A percentile compares a stretch with the other conserved stretches of the same genome.
These are phyloP conservation scores for Cudoniella acicularis DNA, from an alignment of 495 filamentous ascomycete genomes.

Conservation along the genomic window DNA sequence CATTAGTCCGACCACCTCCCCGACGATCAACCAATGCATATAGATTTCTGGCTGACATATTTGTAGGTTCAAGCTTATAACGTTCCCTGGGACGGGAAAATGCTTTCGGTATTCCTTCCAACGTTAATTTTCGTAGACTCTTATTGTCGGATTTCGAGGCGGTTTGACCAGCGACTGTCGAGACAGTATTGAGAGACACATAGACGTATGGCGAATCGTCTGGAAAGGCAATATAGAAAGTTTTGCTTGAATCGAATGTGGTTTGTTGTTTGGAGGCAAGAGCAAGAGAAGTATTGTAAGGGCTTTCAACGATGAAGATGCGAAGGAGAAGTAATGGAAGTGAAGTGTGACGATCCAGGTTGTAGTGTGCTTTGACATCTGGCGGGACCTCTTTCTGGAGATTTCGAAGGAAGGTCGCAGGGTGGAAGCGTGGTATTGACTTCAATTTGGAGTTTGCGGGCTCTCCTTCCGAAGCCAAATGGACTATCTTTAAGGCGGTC, in stretches of 20 bases:
- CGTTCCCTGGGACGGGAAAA: slow-evolving; percentile 66
- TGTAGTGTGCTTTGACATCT: slow-evolving; percentile 76
- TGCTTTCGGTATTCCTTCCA: slow-evolving; percentile 74
- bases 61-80: slow-evolving; percentile 62
- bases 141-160: slow-evolving; percentile 49
- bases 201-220: slow-evolving; percentile 72
- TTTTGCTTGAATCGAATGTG: slow-evolving; percentile 52
- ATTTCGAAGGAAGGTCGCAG: slow-evolving; percentile 65
- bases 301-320: slow-evolving; percentile 69
- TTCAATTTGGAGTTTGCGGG: slow-evolving; percentile 38
- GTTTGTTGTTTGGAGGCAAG: slow-evolving; percentile 39
- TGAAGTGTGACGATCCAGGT: slow-evolving; percentile 58
- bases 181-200: slow-evolving; percentile 52
- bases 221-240: slow-evolving; percentile 76
- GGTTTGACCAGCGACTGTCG: slow-evolving; percentile 22
- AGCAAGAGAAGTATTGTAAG: slow-evolving; percentile 56
- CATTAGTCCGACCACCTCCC: slow-evolving; percentile 62
- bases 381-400: slow-evolving; percentile 70
- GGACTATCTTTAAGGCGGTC: slow-evolving; percentile 62
- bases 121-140: slow-evolving; percentile 63
- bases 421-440: slow-evolving; percentile 68
- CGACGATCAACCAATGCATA: slow-evolving; percentile 59
- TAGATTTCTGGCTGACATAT: slow-evolving; percentile 64
- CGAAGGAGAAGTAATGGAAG: slow-evolving; percentile 68
- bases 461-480: slow-evolving; percentile 35